Percentiles rank a stretch among this genome's conserved stretches.
phyloP scores from a whole-genome alignment of 1,139 yeast species.

The Debaryomyces robertsiae region DNA sequence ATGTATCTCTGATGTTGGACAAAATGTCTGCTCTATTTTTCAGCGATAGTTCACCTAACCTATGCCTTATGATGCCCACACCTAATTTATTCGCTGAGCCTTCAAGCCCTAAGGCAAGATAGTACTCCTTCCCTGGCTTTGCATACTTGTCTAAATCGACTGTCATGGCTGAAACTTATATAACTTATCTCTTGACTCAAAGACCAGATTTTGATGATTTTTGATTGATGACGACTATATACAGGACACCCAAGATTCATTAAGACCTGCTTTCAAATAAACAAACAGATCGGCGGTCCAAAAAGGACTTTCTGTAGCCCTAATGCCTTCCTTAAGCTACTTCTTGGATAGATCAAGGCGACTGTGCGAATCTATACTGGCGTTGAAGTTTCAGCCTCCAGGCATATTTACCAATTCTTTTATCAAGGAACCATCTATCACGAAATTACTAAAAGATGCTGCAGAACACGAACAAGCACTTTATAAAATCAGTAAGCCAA shows the following conservation, averaged over 20 bases:
- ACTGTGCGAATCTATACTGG: conserved; percentile 22
- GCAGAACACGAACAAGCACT: conserved; percentile 54
- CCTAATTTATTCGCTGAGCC: conserved; percentile 98
- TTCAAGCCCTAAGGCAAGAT: conserved; percentile 85
- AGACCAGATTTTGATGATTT: neutral
- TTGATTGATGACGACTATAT: conserved; percentile 3
- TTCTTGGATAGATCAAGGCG: conserved; percentile 28
- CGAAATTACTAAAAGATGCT: conserved; percentile 62
- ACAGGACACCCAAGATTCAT: conserved; percentile 2
- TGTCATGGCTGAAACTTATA: conserved; percentile 18
- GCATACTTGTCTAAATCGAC: conserved; percentile 43
- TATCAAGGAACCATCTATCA: conserved; percentile 55
- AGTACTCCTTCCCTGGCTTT: conserved; percentile 50
- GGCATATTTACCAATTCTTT: conserved; percentile 71
- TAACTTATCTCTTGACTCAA: neutral
- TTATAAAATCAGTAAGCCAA: conserved; percentile 38
- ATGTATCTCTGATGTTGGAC: conserved; percentile 90
- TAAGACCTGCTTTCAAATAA: conserved; percentile 1
- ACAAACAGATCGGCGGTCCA: neutral
- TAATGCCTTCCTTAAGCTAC: conserved; percentile 26
- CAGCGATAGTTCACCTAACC: conserved; percentile 50
- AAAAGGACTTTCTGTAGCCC: neutral
- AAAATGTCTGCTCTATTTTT: conserved; percentile 72
- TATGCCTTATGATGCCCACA: conserved; percentile 85
- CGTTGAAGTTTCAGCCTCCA: conserved; percentile 50